phyloP scores from a whole-genome alignment of 164 flowering plant species.

The Echeveria elegans region DNA sequence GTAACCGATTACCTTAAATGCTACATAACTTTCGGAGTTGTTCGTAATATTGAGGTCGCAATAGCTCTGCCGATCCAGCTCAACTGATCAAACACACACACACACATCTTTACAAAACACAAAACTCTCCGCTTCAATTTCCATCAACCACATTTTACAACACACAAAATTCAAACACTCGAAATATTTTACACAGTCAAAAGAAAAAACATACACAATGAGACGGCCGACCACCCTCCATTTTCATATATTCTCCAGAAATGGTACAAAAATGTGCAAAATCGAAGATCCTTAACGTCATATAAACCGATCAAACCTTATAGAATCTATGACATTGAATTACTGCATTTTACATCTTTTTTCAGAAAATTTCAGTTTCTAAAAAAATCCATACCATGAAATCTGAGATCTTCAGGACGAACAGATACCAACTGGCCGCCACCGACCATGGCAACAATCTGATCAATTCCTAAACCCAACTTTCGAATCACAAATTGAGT shows the following conservation, averaged over 20 bases:
- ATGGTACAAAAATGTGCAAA: too few relatives aligned
- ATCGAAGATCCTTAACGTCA: too few relatives aligned
- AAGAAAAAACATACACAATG: too few relatives aligned
- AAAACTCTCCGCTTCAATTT: too few relatives aligned
- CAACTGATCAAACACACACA: conserved; percentile 39
- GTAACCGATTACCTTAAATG: conserved; percentile 78
- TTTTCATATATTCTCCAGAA: too few relatives aligned
- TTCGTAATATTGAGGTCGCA: conserved; percentile 85
- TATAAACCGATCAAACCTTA: too few relatives aligned
- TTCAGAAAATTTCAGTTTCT: neutral
- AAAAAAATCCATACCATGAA: conserved; percentile 32
- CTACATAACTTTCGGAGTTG: conserved; percentile 73
- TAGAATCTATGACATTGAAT: too few relatives aligned
- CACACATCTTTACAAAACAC: neutral
- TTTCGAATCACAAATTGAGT: neutral
- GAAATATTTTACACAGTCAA: too few relatives aligned
- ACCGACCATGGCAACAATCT: neutral
- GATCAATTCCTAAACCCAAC: neutral
- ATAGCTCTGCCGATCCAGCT: conserved; percentile 57
- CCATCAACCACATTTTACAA: neutral
- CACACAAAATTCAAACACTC: too few relatives aligned
- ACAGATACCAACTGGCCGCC: conserved; percentile 49
- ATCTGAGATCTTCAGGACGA: conserved; percentile 71
- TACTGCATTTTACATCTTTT: too few relatives aligned
- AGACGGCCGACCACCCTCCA: too few relatives aligned